Evolutionary conservation across 139 green algal genomes (phyloP), one percentile per base, ranked within the genome.

Genomic region (Chlorella sp.): DNA sequence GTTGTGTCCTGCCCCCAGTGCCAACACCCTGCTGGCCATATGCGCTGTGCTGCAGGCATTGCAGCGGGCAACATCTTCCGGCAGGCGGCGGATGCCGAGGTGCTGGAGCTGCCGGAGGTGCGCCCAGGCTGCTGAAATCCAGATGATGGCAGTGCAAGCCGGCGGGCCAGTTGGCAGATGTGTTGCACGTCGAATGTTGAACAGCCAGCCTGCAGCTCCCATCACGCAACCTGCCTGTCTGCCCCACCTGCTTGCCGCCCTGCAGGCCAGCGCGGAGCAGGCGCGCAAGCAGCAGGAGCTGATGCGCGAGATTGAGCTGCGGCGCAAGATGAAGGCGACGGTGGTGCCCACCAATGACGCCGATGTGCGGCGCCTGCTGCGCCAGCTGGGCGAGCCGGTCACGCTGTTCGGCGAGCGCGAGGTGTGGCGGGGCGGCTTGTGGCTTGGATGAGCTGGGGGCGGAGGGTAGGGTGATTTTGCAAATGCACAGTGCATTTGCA

Each of bases 331-430:
- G 64, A 85, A 91, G 12, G 81, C 84, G 32, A 89, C 93, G 39
- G 89, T 96, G 41, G 95, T 98, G 32, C 96, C 96, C 28, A 96
- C 92, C 0, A 89, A 92, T 34, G 94, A 97, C 60, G 68, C 26
- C 32, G 93, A 94, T 36, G 95, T 98, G 9, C 84, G 93, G 12
- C 30, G 70, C 34, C 87, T 94, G 83, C 95, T 99, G 87, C 92
- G 97, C 20, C 78, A 89, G 73, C 82, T 98, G 74, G 91, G 70
- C 0, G 92, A 99, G 89, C 97, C 97, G 51, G 88, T 99, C 88
- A 99, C 96, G 6, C 91, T 99, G 25, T 99, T 99, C 89, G 97
- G 96, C 17, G 97, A 99, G 92, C 79, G 88, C 4, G 91, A 97
- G 93, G 94, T 98, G n/a, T n/a, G n/a, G n/a, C n/a, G n/a, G n/a